Evolutionary conservation across 2,329 filamentous ascomycete species (phyloP).

Genomic region (Hypoxylon sp.): DNA sequence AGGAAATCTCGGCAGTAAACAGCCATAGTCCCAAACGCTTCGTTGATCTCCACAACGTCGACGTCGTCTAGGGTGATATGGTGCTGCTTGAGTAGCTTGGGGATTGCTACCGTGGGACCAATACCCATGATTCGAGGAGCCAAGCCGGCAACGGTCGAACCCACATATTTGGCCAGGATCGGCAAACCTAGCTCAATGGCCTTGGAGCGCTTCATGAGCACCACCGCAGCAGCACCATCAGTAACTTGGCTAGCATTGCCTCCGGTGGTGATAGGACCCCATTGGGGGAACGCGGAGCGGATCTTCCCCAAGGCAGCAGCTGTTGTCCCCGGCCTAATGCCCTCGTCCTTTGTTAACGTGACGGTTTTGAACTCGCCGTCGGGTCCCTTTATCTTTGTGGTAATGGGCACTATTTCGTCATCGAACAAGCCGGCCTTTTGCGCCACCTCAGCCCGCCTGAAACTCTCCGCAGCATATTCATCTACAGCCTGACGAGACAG

Average conservation of each 20-base stretch:
- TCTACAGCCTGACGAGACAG: conserved; percentile 87
- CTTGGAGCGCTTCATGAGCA: conserved; percentile 95
- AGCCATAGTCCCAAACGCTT: conserved; percentile 98
- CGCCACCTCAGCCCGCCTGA: conserved; percentile 86
- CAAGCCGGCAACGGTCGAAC: conserved; percentile 89
- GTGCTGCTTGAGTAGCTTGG: conserved; percentile 87
- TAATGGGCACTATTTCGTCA: conserved; percentile 94
- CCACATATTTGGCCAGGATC: conserved; percentile 94
- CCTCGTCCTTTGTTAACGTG: conserved; percentile 88
- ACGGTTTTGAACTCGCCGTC: conserved; percentile 85
- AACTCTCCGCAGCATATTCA: conserved; percentile 87
- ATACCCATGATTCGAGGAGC: conserved; percentile 98
- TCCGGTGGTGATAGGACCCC: conserved; percentile 87
- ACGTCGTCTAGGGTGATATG: conserved; percentile 84
- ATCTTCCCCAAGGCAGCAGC: conserved; percentile 87
- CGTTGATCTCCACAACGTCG: conserved; percentile 94
- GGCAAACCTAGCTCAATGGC: conserved; percentile 90
- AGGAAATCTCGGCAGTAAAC: conserved; percentile 89
- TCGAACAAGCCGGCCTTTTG: conserved; percentile 93
- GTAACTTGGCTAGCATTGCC: conserved; percentile 97
- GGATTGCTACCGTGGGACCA: conserved; percentile 79
- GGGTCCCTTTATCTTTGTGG: conserved; percentile 83
- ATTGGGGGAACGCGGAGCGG: conserved; percentile 89
- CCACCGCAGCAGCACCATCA: conserved; percentile 89
- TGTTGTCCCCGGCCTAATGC: conserved; percentile 91